Evolutionary conservation across 2,329 filamentous ascomycete genomes (phyloP), one percentile per base, ranked within the genome.

Genomic region (Pyrenochaeta sp.): DNA sequence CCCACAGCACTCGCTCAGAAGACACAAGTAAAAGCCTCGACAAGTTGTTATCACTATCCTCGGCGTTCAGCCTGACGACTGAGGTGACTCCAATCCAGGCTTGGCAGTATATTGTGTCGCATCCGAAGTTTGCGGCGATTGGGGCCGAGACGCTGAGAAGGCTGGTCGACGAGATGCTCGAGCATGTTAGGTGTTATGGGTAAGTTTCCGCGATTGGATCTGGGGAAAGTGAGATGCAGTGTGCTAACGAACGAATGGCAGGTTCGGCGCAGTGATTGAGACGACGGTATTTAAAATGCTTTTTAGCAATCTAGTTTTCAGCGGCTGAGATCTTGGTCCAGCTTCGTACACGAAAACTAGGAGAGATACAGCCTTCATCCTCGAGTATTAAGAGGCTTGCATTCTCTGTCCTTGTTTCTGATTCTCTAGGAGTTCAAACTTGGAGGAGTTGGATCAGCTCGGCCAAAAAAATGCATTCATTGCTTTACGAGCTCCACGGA

Each of bases 1-100:
- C 24, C n/a, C n/a, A n/a, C n/a, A n/a, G n/a, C n/a, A n/a, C n/a
- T n/a, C n/a, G n/a, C n/a, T n/a, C n/a, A n/a, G n/a, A n/a, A n/a
- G n/a, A n/a, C 1, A 30, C 57, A 6, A 18, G 46, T 19, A 8
- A 40, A 8, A 54, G 51, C 14, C 46, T 63, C 4, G 54, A 64
- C 17, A 54, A 52, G 7, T 41, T 66, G 5, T 46, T 63, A 10
- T 24, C 38, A 8, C 40, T 60, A 13, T 55, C 55, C 5, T 39
- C 19, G 13, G 51, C 31, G 23, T 62, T 52, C 41, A 47, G 31
- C 28, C 57, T 55, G 10, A 45, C 53, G 4, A 55, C 55, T 7
- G 63, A 69, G 18, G 41, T 71, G 7, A 72, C 69, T 3, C 70
- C 69, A 1, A 55, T 72, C 1, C 69, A 72, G 35, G 68, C 63